Base-by-base conservation (phyloP, 257 asterid species). In the Solanum peruvianum region DNA sequence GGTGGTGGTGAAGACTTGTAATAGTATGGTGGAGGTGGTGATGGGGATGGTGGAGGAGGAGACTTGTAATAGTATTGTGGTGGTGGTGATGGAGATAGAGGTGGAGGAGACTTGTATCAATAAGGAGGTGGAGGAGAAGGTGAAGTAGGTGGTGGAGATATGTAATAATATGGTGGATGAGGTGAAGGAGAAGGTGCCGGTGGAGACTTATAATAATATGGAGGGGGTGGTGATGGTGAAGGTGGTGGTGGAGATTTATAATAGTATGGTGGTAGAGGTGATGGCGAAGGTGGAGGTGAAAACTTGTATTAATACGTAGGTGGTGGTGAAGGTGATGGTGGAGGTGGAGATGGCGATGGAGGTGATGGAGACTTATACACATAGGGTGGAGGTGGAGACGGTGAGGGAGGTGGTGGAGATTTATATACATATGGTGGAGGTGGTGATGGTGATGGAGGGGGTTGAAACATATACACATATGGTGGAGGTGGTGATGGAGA, bases 1-100 rank as follows among this genome's bases (percentile, higher is more conserved):
- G 6, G 37, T 35, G 37, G 37, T 35, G 35, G 95, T 1, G 93
- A 93, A 0, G 94, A 92, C 0, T 18, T 33, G 31, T 92, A 91
- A 1, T 84, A 60, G 23, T 87, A 35, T 1, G 9, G 47, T 0
- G 78, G 16, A 0, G 80, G 47, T 4, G 29, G 44, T 7, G 77
- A 31, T 1, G 2, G 4, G 2, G 6, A 2, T 12, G 5, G 73
- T 5, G 21, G 5, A 2, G 11, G 39, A 6, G 44, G 25, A 70
- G 9, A 70, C 11, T 16, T 29, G 76, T 70, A 70, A 1, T 70
- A 70, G 6, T 25, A 25, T 2, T 37, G 2, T 5, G 72, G 72
- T 0, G 72, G 72, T 25, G 35, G 72, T 64, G 35, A 66, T 5
- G 21, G 37, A 0, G 21, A 66, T 5, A 37, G 73, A 2, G 73